Percentiles rank a stretch among this genome's conserved stretches.
Conservation (phyloP, 164 flowering plant genomes). For the Euptelea pleiosperma region DNA sequence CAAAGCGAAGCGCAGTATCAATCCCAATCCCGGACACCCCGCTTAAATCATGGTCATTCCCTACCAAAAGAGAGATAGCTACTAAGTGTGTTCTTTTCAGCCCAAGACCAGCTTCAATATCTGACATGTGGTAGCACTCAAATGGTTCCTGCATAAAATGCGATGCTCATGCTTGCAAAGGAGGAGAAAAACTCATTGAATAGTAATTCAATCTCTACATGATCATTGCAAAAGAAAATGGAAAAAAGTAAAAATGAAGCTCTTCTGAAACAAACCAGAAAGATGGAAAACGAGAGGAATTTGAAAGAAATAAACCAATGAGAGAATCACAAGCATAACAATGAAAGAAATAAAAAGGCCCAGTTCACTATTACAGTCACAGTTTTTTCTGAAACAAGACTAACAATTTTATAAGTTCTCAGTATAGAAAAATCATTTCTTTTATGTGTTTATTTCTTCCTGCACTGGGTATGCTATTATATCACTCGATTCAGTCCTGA, state of each 20-base stretch:
- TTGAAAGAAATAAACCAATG: background rate
- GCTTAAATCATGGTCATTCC: constrained; percentile 73
- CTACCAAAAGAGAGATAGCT: constrained; percentile 85
- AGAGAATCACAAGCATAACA: background rate
- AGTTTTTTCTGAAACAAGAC: background rate
- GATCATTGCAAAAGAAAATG: background rate
- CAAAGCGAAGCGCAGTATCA: constrained; percentile 79
- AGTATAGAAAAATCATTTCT: too few species aligned
- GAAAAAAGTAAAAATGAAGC: constrained; percentile 2
- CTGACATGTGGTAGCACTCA: constrained; percentile 82
- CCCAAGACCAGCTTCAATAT: constrained; percentile 86
- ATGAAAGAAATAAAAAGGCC: too few species aligned
- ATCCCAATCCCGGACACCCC: constrained; percentile 89
- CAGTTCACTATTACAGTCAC: background rate
- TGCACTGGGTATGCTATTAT: too few species aligned
- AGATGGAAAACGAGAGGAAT: background rate
- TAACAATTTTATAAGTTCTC: too few species aligned
- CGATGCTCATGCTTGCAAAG: constrained; percentile 16
- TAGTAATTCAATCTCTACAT: constrained; percentile 5
- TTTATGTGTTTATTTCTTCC: too few species aligned
- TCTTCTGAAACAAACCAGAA: background rate
- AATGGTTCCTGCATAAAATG: constrained; percentile 72
- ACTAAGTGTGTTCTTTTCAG: constrained; percentile 77
- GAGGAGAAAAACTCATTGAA: constrained; percentile 9
- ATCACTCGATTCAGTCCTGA: too few species aligned